phyloP scores from a whole-genome alignment of 257 asterid genomes.

The Verbena officinalis region DNA sequence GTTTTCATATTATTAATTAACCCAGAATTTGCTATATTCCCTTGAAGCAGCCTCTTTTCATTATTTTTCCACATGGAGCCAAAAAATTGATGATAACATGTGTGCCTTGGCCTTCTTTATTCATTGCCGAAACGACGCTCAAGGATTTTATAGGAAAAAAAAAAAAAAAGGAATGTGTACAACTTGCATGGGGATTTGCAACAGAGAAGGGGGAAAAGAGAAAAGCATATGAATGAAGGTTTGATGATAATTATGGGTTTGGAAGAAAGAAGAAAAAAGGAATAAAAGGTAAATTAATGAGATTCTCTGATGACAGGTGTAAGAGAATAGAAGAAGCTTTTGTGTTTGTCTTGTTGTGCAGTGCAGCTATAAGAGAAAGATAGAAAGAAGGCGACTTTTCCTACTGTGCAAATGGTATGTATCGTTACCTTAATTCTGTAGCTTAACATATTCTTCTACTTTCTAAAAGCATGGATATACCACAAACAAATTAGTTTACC shows the following conservation, averaged over 20 bases:
- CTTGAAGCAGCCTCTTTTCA: slow-evolving; percentile 29
- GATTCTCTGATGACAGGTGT: slow-evolving; percentile 48
- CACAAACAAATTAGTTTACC: slow-evolving; percentile 27
- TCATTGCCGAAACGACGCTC: slow-evolving; percentile 38
- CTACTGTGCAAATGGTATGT: slow-evolving; percentile 48
- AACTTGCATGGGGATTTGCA: slow-evolving; percentile 47
- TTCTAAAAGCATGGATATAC: slow-evolving; percentile 55
- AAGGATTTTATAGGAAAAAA: slow-evolving; percentile 28
- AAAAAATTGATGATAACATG: slow-evolving; percentile 25
- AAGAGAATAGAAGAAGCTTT: slow-evolving; percentile 53
- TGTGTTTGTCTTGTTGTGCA: slow-evolving; percentile 45
- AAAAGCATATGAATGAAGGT: slow-evolving; percentile 46
- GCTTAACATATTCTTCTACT: slow-evolving; percentile 36
- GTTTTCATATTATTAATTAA: slow-evolving; percentile 23
- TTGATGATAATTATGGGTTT: slow-evolving; percentile 40
- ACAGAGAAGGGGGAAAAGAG: slow-evolving; percentile 37
- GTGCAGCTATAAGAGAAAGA: slow-evolving; percentile 34
- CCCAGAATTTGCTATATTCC: slow-evolving; percentile 24
- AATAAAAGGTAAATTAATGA: slow-evolving; percentile 45
- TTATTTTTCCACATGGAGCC: slow-evolving; percentile 23
- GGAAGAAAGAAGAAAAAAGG: slow-evolving; percentile 37
- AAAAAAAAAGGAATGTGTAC: slow-evolving; percentile 27
- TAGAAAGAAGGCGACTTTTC: slow-evolving; percentile 39
- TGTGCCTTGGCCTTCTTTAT: slow-evolving; percentile 29
- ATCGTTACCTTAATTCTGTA: slow-evolving; percentile 49